These are phyloP conservation scores for Typha latifolia DNA, from an alignment of 176 grass and related monocot species.

Conservation along the genomic window DNA sequence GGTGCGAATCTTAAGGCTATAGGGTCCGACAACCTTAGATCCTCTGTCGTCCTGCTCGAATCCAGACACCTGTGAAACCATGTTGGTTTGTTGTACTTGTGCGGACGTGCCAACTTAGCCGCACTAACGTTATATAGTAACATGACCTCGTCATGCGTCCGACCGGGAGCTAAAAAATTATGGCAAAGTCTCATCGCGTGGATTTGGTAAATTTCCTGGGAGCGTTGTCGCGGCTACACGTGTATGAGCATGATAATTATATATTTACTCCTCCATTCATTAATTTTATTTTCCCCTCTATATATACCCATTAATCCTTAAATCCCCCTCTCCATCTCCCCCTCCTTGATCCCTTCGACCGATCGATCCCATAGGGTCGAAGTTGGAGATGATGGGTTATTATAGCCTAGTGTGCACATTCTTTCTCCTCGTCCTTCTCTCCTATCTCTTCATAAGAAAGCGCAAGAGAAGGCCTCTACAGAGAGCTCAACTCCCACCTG, in stretches of 20 bases:
- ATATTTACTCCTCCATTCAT: neutral
- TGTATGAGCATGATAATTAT: no score
- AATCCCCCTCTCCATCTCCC: neutral
- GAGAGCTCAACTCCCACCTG: conserved; percentile 46
- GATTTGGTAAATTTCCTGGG: no score
- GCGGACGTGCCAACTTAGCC: neutral
- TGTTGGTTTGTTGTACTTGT: neutral
- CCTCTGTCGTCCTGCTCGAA: neutral
- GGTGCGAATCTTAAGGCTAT: neutral
- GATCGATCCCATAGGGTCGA: neutral
- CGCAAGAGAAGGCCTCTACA: conserved; percentile 14
- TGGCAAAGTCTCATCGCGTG: no score
- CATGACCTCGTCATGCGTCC: neutral
- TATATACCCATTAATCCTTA: neutral
- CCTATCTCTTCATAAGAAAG: conserved; percentile 17
- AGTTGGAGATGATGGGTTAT: conserved; percentile 9
- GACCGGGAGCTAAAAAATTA: neutral
- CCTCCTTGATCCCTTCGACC: neutral
- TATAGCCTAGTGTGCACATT: conserved; percentile 8
- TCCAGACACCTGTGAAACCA: neutral
- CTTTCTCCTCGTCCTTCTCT: conserved; percentile 8
- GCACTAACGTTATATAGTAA: neutral
- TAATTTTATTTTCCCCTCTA: neutral
- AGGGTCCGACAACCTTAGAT: neutral
- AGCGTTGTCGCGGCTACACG: no score